Percentiles rank a stretch among this genome's conserved stretches.
These are phyloP conservation scores for Angomonas deanei DNA, from an alignment of 208 protist genomes.

Conservation along the genomic window DNA sequence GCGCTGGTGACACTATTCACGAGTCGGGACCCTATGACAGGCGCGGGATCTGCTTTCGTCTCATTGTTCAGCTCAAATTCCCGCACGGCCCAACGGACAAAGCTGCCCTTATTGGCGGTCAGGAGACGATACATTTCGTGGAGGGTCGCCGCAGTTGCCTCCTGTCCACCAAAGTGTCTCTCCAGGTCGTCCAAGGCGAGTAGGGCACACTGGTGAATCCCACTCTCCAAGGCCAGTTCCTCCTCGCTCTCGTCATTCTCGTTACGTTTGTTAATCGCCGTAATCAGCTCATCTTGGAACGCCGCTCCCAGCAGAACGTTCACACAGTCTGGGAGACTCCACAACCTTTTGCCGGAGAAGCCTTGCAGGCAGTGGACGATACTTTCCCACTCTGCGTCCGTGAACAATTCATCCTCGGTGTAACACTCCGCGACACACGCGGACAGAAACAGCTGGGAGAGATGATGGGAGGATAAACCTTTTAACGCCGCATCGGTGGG, in stretches of 20 bases:
- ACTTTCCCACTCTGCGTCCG: not conserved
- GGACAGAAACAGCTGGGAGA: not conserved
- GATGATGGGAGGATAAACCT: not conserved
- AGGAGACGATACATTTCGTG: not conserved
- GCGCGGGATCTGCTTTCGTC: not conserved
- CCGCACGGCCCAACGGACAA: not conserved
- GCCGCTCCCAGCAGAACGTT: not conserved
- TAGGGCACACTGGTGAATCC: not conserved
- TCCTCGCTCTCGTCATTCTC: not conserved
- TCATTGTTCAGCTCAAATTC: not conserved
- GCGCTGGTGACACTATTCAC: no score
- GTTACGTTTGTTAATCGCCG: not conserved
- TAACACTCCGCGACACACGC: not conserved
- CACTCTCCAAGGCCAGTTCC: not conserved
- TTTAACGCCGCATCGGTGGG: not conserved
- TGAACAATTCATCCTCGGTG: not conserved
- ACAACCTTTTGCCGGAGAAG: not conserved
- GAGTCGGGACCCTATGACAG: no score
- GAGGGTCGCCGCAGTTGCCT: not conserved
- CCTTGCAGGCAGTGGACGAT: not conserved
- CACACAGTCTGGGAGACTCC: not conserved
- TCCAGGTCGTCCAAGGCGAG: not conserved
- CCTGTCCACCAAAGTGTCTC: not conserved
- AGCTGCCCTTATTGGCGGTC: not conserved
- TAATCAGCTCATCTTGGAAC: not conserved